Conservation (phyloP, 2,329 filamentous ascomycete species). For the Cladophialophora bantiana region DNA sequence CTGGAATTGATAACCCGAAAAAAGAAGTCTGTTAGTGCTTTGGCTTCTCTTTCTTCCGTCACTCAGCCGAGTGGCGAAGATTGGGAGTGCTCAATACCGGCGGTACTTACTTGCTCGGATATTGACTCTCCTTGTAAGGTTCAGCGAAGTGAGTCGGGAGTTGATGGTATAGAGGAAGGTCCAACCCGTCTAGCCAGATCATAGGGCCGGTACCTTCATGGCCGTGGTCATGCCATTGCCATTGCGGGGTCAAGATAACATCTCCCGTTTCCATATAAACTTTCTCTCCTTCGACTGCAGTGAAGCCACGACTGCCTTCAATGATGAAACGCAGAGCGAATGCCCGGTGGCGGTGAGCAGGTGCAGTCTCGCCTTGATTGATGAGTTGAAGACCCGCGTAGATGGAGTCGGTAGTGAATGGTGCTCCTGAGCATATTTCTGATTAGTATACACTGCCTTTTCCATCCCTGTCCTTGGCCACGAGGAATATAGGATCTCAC, state of each 20-base stretch:
- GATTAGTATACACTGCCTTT: neutral
- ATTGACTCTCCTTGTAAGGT: slow-evolving; percentile 56
- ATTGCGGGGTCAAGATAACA: slow-evolving; percentile 63
- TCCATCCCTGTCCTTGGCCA: neutral
- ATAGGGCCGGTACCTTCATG: slow-evolving; percentile 62
- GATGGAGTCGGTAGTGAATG: slow-evolving; percentile 64
- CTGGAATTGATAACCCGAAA: neutral
- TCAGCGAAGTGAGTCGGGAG: slow-evolving; percentile 58
- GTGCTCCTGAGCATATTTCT: slow-evolving; percentile 50
- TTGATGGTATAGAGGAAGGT: slow-evolving; percentile 55
- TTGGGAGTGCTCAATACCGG: neutral
- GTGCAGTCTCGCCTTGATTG: slow-evolving; percentile 62
- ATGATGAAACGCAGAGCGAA: slow-evolving; percentile 66
- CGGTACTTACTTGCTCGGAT: slow-evolving; percentile 54
- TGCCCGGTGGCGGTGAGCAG: slow-evolving; percentile 63
- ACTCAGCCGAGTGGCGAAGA: slow-evolving; percentile 41
- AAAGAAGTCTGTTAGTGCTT: neutral
- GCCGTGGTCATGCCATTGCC: slow-evolving; percentile 68
- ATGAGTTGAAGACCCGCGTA: slow-evolving; percentile 65
- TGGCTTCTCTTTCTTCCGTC: slow-evolving; percentile 40
- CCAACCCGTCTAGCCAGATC: slow-evolving; percentile 65
- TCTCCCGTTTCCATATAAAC: slow-evolving; percentile 62
- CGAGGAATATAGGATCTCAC: slow-evolving; percentile 35
- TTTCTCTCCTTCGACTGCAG: slow-evolving; percentile 62
- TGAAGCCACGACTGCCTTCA: slow-evolving; percentile 63